Percentiles rank a stretch among this genome's conserved stretches.
phyloP scores from a whole-genome alignment of 495 filamentous ascomycete genomes.

The Astrocystis sublimbata region DNA sequence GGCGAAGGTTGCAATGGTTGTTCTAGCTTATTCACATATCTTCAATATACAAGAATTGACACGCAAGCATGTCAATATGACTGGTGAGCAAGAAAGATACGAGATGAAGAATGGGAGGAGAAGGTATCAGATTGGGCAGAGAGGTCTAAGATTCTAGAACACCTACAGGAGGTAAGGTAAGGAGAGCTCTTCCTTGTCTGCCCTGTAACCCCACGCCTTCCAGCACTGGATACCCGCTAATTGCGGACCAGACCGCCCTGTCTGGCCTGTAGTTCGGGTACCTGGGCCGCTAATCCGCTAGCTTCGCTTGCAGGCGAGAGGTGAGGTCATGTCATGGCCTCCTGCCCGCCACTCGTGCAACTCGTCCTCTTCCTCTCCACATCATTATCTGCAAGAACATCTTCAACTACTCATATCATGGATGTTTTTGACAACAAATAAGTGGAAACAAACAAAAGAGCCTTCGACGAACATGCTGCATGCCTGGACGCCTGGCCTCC shows the following conservation, averaged over 20 bases:
- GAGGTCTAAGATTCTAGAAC: not conserved
- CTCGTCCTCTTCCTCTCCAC: no score
- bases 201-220: not conserved
- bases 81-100: not conserved
- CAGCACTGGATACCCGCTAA: not conserved
- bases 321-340: not conserved
- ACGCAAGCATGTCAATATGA: not conserved
- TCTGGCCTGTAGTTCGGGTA: slow-evolving; percentile 1
- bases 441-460: no score
- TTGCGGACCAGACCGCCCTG: not conserved
- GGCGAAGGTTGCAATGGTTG: not conserved
- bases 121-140: not conserved
- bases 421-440: no score
- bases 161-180: not conserved
- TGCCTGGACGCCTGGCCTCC: no score
- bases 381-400: no score
- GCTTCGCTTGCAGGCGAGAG: no score
- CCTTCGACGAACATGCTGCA: no score
- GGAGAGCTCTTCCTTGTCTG: no score
- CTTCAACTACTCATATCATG: no score
- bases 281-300: slow-evolving; percentile 5
- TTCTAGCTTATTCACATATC: not conserved
- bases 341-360: no score
- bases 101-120: not conserved
- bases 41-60: not conserved